Evolutionary conservation across 805 yeast species (phyloP), one percentile per base, ranked within the genome.

Genomic region (Saccharomycopsis sp.): DNA sequence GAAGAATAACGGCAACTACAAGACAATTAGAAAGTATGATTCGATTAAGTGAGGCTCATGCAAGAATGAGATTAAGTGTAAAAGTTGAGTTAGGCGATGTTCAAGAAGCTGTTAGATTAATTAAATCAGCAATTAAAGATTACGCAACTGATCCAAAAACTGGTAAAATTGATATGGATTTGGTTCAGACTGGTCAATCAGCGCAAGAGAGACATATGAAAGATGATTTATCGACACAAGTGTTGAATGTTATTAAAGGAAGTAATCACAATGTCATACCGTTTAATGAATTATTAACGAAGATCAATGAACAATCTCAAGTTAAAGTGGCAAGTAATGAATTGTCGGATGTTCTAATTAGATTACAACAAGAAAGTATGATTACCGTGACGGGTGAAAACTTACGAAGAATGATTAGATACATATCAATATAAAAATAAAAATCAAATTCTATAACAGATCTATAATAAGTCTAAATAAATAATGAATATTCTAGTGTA

Each of bases 111-210:
- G 97, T 89, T 2, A 75, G 99, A 53, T 70, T 93, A 53, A 93
- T 90, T 59, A 80, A 84, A 55, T 77, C 95, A 2, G 99, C 99
- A 11, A 85, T 93, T 53, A 93, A 93, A 61, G 97, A 93, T 53
- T 93, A 93, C 61, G 99, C 99, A 13, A 93, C 96, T 2, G 99
- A 93, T 66, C 98, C 98, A 20, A 70, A 81, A 28, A 90, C 98
- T 0, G 99, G 99, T 24, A 77, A 93, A 56, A 93, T 93, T 53
- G 98, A 93, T 60, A 88, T 93, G 96, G 96, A 88, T 61, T 70
- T 93, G 60, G 89, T 93, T 23, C 97, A 90, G 65, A 93, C 97
- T 0, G 98, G 97, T 39, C 88, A 89, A 38, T 85, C 96, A 0
- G 73, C 85, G 1, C 85, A 90, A 3, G 95, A 89, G 61, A 72